These are phyloP conservation scores for Jacaranda copaia DNA, from an alignment of 257 asterid genomes.

Conservation along the genomic window DNA sequence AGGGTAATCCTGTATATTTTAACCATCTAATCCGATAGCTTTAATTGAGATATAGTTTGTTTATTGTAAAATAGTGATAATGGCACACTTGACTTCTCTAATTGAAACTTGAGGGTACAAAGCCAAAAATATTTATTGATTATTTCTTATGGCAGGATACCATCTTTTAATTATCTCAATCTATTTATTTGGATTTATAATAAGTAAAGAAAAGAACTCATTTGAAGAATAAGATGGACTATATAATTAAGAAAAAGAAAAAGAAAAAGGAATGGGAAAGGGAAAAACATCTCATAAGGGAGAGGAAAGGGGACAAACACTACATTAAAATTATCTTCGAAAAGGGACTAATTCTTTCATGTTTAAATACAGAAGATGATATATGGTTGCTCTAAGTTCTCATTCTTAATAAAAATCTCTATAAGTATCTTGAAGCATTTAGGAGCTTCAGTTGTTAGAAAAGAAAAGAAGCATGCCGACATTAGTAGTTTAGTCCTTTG, in stretches of 20 bases:
- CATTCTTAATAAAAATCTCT: slow-evolving; percentile 9
- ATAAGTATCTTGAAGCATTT: neutral
- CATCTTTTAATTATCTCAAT: too few species aligned
- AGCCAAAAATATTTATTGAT: too few species aligned
- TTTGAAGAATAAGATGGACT: too few species aligned
- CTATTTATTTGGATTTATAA: too few species aligned
- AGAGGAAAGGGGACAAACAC: neutral
- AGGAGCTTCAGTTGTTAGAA: neutral
- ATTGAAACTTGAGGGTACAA: too few species aligned
- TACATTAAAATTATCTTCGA: slow-evolving; percentile 6
- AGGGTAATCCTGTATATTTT: neutral
- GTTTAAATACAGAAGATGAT: neutral
- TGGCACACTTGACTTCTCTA: too few species aligned
- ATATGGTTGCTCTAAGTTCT: neutral
- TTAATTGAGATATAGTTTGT: neutral
- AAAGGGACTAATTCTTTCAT: neutral
- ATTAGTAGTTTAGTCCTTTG: slow-evolving; percentile 4
- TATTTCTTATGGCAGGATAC: too few species aligned
- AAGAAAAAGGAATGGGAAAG: neutral
- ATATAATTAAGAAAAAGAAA: neutral
- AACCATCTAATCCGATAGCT: neutral
- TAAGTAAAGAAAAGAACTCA: too few species aligned
- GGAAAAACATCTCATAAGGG: neutral
- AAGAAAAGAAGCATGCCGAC: neutral
- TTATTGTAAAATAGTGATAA: too few species aligned